Evolutionary conservation across 2,329 filamentous ascomycete genomes (phyloP).

Genomic region (Alternaria tenuissima): DNA sequence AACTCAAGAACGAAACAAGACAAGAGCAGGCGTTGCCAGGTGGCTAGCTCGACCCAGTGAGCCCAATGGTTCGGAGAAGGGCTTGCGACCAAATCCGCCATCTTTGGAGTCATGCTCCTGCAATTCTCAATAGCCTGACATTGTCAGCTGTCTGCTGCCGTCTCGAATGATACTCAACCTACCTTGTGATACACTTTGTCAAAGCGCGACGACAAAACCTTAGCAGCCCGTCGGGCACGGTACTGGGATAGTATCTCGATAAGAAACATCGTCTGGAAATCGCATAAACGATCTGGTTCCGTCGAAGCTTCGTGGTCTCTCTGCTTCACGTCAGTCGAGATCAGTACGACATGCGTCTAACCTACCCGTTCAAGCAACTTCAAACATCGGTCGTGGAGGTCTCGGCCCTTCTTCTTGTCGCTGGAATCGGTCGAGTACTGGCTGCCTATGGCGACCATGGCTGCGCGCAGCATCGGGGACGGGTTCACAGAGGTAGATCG

Average conservation of each 20-base stretch:
- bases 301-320: conserved; percentile 35
- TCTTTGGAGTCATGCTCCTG: conserved; percentile 22
- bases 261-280: conserved; percentile 56
- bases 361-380: conserved; percentile 51
- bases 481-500: conserved; percentile 49
- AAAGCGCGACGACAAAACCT: conserved; percentile 50
- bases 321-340: conserved; percentile 32
- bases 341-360: neutral
- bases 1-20: conserved; percentile 55
- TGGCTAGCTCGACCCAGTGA: conserved; percentile 44
- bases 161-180: neutral
- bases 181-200: conserved; percentile 49
- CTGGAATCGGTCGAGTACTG: conserved; percentile 49
- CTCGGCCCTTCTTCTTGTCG: conserved; percentile 48
- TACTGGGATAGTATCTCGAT: conserved; percentile 55
- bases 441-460: conserved; percentile 56
- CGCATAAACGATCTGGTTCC: conserved; percentile 47
- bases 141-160: conserved; percentile 17
- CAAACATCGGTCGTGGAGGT: conserved; percentile 53
- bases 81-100: conserved; percentile 26
- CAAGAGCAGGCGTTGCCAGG: conserved; percentile 50
- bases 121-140: conserved; percentile 33
- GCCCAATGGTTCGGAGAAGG: conserved; percentile 38
- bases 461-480: conserved; percentile 56
- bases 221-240: conserved; percentile 51